A percentile compares a stretch with the other conserved stretches of the same genome.
These are phyloP conservation scores for Basipetospora chlamydospora DNA, from an alignment of 2,329 filamentous ascomycete genomes.

Conservation along the genomic window DNA sequence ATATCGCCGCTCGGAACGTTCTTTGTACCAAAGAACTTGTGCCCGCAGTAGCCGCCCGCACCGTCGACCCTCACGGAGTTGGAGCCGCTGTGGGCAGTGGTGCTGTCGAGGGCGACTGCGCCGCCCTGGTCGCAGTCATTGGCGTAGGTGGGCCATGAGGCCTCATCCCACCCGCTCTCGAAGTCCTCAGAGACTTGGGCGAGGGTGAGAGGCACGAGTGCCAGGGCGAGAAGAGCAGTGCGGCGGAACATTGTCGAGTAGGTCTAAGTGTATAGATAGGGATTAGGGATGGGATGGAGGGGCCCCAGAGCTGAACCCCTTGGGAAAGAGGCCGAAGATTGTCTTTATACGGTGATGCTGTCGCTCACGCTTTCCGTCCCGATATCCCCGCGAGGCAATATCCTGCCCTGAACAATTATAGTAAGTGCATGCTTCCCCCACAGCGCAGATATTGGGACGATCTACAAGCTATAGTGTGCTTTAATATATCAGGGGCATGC, in stretches of 20 bases:
- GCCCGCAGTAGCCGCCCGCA: constrained; percentile 39
- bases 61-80: constrained; percentile 39
- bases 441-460: no score
- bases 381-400: no score
- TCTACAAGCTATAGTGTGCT: no score
- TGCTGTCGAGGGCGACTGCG: constrained; percentile 38
- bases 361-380: no score
- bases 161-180: constrained; percentile 41
- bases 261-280: no score
- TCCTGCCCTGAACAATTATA: no score
- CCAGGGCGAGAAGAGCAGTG: constrained; percentile 28
- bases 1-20: constrained; percentile 40
- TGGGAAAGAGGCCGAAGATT: no score
- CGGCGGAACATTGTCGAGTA: constrained; percentile 18
- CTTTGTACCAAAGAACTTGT: constrained; percentile 46
- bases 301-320: no score
- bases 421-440: no score
- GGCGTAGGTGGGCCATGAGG: constrained; percentile 44
- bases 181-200: constrained; percentile 42
- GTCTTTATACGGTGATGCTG: no score
- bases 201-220: constrained; percentile 29
- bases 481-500: no score
- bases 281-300: no score
- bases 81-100: constrained; percentile 39
- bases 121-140: constrained; percentile 46